A percentile compares a stretch with the other conserved stretches of the same genome.
Evolutionary conservation across 2,329 filamentous ascomycete genomes (phyloP).

Genomic region (Phoma sp.): DNA sequence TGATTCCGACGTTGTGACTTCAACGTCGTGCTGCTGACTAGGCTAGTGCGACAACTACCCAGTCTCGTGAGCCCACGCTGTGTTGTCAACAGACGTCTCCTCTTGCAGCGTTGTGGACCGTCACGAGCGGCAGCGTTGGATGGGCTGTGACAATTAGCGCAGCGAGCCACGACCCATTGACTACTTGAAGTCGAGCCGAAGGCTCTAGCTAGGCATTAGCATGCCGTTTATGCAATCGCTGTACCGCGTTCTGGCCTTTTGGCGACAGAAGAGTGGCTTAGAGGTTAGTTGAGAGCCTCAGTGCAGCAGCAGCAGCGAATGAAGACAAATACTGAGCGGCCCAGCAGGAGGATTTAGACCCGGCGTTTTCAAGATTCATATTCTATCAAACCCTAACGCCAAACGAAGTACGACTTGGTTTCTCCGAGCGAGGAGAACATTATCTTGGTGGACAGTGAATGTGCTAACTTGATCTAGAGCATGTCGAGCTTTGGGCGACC

Average conservation of each 20-base stretch:
- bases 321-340: not conserved
- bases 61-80: too few relatives aligned
- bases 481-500: constrained; percentile 6
- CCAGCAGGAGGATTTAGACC: not conserved
- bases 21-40: too few relatives aligned
- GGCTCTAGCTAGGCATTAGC: not conserved
- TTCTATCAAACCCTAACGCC: constrained; percentile 6
- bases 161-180: too few relatives aligned
- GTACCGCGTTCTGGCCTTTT: not conserved
- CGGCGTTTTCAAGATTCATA: constrained; percentile 5
- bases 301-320: not conserved
- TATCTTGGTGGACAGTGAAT: not conserved
- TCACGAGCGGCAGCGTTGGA: not conserved
- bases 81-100: too few relatives aligned
- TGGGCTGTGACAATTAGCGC: too few relatives aligned
- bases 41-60: too few relatives aligned
- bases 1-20: too few relatives aligned
- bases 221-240: constrained; percentile 1
- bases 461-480: not conserved
- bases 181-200: too few relatives aligned
- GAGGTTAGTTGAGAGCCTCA: not conserved
- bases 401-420: not conserved
- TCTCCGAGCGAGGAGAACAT: not conserved
- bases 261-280: not conserved
- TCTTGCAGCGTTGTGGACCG: too few relatives aligned